phyloP scores from a whole-genome alignment of 2,329 filamentous ascomycete species.

The Aspergillus pseudotamarii region DNA sequence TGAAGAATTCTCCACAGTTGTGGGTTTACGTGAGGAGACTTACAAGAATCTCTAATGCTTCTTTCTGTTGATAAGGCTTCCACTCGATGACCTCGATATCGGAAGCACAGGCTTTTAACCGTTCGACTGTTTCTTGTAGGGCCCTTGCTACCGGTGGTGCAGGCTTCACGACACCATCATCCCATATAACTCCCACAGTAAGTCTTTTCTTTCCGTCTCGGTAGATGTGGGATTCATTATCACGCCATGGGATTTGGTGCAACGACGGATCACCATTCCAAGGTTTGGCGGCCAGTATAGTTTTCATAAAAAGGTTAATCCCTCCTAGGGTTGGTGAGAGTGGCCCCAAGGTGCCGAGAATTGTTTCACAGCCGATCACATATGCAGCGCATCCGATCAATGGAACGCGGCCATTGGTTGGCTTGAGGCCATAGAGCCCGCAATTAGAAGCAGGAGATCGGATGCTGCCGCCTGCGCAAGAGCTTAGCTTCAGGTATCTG shows the following conservation, averaged over 20 bases:
- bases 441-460: slow-evolving; percentile 28
- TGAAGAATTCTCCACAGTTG: background rate
- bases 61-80: slow-evolving; percentile 52
- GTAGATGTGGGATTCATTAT: slow-evolving; percentile 15
- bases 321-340: slow-evolving; percentile 57
- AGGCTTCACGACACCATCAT: slow-evolving; percentile 63
- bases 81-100: slow-evolving; percentile 31
- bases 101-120: slow-evolving; percentile 1
- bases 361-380: slow-evolving; percentile 22
- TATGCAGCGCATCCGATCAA: slow-evolving; percentile 20
- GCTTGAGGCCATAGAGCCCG: slow-evolving; percentile 29
- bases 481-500: background rate
- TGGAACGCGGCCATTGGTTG: slow-evolving; percentile 24
- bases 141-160: slow-evolving; percentile 66
- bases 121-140: slow-evolving; percentile 48
- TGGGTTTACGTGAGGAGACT: background rate
- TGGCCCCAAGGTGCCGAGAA: slow-evolving; percentile 48
- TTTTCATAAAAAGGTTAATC: slow-evolving; percentile 47
- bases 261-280: slow-evolving; percentile 58
- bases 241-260: slow-evolving; percentile 57
- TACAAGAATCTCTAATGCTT: slow-evolving; percentile 48
- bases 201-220: slow-evolving; percentile 41
- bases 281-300: slow-evolving; percentile 45
- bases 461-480: slow-evolving; percentile 23
- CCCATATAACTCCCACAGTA: slow-evolving; percentile 61